Conservation (phyloP, 2,329 filamentous ascomycete genomes). For the Helotiales sp. region DNA sequence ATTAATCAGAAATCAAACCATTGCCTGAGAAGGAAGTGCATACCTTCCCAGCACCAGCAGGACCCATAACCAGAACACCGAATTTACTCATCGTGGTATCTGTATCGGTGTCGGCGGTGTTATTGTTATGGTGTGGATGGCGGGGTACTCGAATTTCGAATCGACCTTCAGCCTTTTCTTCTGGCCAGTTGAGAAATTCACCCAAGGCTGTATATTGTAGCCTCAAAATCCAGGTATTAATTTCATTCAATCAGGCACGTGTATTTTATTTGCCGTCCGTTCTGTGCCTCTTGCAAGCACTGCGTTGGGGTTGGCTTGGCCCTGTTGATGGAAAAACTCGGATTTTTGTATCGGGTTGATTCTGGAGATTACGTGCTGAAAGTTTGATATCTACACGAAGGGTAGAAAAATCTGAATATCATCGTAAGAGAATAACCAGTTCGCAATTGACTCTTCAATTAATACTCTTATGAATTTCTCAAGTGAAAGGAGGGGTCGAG, state of each 20-base stretch:
- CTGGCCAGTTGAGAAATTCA: conserved; percentile 1
- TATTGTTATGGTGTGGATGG: conserved; percentile 3
- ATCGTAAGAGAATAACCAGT: no score
- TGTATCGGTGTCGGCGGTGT: not conserved
- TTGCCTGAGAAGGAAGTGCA: conserved; percentile 31
- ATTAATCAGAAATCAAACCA: not conserved
- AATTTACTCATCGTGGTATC: conserved; percentile 81
- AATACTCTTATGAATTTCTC: not conserved
- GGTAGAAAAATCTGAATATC: no score
- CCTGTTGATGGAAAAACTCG: not conserved
- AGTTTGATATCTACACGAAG: no score
- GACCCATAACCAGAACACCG: conserved; percentile 93
- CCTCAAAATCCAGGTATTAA: not conserved
- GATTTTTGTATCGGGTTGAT: no score
- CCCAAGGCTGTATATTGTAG: not conserved
- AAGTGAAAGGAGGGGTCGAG: not conserved
- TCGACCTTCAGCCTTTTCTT: conserved; percentile 25
- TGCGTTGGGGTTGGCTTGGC: not conserved
- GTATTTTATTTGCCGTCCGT: not conserved
- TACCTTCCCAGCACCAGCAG: conserved; percentile 91
- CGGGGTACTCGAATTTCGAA: conserved; percentile 8
- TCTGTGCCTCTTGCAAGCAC: not conserved
- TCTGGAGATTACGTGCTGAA: no score
- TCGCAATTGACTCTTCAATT: not conserved
- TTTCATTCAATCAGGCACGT: not conserved